Percentiles rank a stretch among this genome's conserved stretches.
phyloP scores from a whole-genome alignment of 1,284 basidiomycete genomes.

The Calocybe gambosa region DNA sequence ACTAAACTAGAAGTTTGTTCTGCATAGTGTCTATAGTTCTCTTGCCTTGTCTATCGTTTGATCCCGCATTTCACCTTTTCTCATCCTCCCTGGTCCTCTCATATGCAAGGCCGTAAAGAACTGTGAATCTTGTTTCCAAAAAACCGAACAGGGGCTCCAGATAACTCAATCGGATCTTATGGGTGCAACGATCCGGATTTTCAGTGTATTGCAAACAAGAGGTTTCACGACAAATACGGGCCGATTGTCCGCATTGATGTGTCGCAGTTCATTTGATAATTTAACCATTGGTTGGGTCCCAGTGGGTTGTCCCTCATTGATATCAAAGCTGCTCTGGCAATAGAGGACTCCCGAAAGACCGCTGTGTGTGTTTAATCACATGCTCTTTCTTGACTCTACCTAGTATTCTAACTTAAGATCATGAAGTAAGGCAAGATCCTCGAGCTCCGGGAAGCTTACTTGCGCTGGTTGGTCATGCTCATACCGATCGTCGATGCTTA shows the following conservation, averaged over 20 bases:
- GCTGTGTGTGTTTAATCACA: constrained; percentile 8
- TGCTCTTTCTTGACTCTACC: no score
- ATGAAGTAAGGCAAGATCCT: constrained; percentile 14
- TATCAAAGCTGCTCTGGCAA: constrained; percentile 12
- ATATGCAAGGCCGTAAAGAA: constrained; percentile 7
- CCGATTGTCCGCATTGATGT: constrained; percentile 18
- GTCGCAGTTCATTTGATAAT: neutral
- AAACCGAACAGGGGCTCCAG: neutral
- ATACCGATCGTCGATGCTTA: constrained; percentile 15
- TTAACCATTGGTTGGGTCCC: constrained; percentile 4
- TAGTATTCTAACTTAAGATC: constrained; percentile 6
- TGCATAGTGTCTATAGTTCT: constrained; percentile 11
- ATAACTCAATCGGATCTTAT: constrained; percentile 18
- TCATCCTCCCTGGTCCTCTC: constrained; percentile 21
- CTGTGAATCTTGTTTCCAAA: no score
- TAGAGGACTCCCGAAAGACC: constrained; percentile 14
- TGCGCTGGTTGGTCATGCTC: constrained; percentile 11
- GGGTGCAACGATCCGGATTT: constrained; percentile 14
- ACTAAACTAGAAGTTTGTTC: neutral
- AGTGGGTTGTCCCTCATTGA: constrained; percentile 16
- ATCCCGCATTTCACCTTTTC: constrained; percentile 20
- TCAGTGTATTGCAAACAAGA: constrained; percentile 14
- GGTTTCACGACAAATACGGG: constrained; percentile 19
- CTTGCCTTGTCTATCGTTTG: constrained; percentile 15
- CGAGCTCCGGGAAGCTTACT: constrained; percentile 14